These are phyloP conservation scores for Trichoderma sp. DNA, from an alignment of 2,329 filamentous ascomycete genomes.

Conservation along the genomic window DNA sequence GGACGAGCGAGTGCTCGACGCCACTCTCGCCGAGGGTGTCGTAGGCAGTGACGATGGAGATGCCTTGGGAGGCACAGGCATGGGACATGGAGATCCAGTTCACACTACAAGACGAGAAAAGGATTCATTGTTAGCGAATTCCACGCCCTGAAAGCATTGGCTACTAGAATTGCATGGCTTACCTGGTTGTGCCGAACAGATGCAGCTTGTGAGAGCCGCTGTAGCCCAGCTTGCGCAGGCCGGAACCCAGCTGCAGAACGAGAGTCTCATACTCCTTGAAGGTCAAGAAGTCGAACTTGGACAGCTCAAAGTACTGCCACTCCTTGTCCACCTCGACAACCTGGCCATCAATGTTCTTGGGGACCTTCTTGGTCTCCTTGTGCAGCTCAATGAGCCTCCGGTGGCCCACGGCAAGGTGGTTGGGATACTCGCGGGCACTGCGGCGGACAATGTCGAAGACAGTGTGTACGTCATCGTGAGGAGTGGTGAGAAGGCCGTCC, in stretches of 20 bases:
- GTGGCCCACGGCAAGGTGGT: constrained; percentile 65
- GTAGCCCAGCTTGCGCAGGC: constrained; percentile 72
- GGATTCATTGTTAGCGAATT: not conserved
- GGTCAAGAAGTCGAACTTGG: constrained; percentile 70
- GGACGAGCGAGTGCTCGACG: constrained; percentile 78
- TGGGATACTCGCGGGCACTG: constrained; percentile 61
- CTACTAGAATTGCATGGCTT: constrained; percentile 27
- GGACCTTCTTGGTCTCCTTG: constrained; percentile 82
- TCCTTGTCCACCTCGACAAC: constrained; percentile 81
- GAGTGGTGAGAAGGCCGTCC: constrained; percentile 64
- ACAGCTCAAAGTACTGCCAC: constrained; percentile 87
- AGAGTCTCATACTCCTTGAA: constrained; percentile 76
- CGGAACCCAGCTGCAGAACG: constrained; percentile 67
- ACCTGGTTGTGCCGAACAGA: constrained; percentile 82
- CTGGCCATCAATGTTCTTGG: constrained; percentile 82
- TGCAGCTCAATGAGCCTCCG: constrained; percentile 75
- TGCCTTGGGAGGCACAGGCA: constrained; percentile 74
- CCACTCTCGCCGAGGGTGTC: constrained; percentile 86
- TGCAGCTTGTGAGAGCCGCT: constrained; percentile 67
- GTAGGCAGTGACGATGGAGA: constrained; percentile 91
- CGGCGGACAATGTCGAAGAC: constrained; percentile 75
- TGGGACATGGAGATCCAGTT: constrained; percentile 85
- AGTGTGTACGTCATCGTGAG: constrained; percentile 68
- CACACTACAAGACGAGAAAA: constrained; percentile 46
- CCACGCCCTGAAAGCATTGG: not conserved